Conservation (phyloP, 2,329 filamentous ascomycete genomes). For the Beauveria rudraprayagi region DNA sequence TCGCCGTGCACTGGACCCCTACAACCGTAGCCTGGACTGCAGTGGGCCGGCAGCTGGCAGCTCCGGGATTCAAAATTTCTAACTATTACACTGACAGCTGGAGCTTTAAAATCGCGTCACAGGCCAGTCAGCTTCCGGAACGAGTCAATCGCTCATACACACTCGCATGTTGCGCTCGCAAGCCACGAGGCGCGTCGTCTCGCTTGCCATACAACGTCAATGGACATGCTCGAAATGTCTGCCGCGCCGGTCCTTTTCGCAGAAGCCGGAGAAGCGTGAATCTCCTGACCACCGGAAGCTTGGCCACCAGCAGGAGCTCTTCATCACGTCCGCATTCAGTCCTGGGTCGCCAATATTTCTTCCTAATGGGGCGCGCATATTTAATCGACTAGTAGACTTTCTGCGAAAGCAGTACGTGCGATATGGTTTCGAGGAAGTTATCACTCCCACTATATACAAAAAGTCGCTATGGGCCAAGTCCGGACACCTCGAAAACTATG, state of each 20-base stretch:
- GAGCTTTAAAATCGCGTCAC: neutral
- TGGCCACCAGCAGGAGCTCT: slow-evolving; percentile 62
- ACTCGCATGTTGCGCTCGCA: slow-evolving; percentile 24
- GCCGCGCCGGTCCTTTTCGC: slow-evolving; percentile 22
- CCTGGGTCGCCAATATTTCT: slow-evolving; percentile 81
- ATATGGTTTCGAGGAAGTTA: slow-evolving; percentile 82
- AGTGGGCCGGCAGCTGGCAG: neutral
- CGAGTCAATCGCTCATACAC: slow-evolving; percentile 8
- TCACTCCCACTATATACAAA: slow-evolving; percentile 88
- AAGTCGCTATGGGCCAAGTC: slow-evolving; percentile 79
- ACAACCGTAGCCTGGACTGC: neutral
- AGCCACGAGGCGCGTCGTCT: slow-evolving; percentile 15
- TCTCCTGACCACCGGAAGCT: slow-evolving; percentile 52
- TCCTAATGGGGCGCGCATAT: slow-evolving; percentile 71
- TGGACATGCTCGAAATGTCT: slow-evolving; percentile 26
- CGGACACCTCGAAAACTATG: slow-evolving; percentile 83
- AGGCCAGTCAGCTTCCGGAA: neutral
- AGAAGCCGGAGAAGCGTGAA: slow-evolving; percentile 22
- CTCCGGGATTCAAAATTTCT: neutral
- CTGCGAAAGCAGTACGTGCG: slow-evolving; percentile 74
- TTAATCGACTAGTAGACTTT: slow-evolving; percentile 76
- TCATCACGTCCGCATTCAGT: slow-evolving; percentile 70
- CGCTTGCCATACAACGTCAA: slow-evolving; percentile 15
- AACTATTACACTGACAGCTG: neutral
- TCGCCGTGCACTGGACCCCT: neutral